Evolutionary conservation across 225 moss, liverwort and hornwort genomes (phyloP), one percentile per base, ranked within the genome.

Genomic region (Takakia lepidozioides): DNA sequence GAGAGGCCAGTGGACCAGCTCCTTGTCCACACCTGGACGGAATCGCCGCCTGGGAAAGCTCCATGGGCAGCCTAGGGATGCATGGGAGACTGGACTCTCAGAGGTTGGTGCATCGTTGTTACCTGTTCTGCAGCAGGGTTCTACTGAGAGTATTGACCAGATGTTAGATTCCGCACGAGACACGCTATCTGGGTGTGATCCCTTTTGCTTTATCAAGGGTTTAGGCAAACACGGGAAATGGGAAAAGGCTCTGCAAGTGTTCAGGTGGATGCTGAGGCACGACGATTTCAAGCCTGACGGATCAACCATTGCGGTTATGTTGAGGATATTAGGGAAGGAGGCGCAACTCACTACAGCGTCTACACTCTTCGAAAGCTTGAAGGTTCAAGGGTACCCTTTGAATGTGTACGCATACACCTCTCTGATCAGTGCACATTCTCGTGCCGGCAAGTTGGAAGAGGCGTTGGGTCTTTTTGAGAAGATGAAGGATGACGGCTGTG

Each of bases 321-420:
- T 75, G 42, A 65, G 66, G 13, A 62, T 69, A 49, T 38, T 75
- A 16, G 69, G 75, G 4, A 46, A 54, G 25, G 66, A 69, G 44
- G 65, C 54, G 65, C 74, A 74, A 67, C 47, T 74, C 19, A 56
- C 22, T 23, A 56, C 54, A 24, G 75, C 75, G 13, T 22, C 54
- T 14, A 56, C 61, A 22, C 41, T 75, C 45, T 75, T 75, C 24
- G 48, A 61, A 44, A 70, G 65, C 44, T 43, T 70, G 43, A 52
- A 62, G 26, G 41, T 26, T 1, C 69, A 69, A 18, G 75, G 75
- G 1, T 70, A 57, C 19, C 5, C 52, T 4, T 46, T 69, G 43
- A 66, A 55, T 35, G 75, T 75, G 11, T 75, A 70, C 48, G 59
- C 69, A 14, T 75, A 66, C 70, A 69, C 75, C 2, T 49, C 75